These are phyloP conservation scores for Microdochium trichocladiopsis DNA, from an alignment of 2,329 filamentous ascomycete species.

Conservation along the genomic window DNA sequence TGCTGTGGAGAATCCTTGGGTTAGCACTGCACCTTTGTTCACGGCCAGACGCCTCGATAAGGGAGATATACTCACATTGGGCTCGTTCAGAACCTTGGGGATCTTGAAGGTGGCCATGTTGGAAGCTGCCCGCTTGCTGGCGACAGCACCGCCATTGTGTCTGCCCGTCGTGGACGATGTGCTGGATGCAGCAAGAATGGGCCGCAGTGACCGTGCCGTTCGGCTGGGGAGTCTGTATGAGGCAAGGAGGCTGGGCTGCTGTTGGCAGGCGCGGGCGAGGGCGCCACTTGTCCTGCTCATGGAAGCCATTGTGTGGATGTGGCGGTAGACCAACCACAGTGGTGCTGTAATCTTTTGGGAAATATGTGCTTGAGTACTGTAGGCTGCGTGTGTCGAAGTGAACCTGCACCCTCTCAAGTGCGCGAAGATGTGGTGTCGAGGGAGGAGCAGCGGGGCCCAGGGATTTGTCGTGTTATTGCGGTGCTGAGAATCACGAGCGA, in stretches of 20 bases:
- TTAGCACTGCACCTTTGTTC: neutral
- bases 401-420: no score
- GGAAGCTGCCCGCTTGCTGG: neutral
- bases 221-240: slow-evolving; percentile 2
- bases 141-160: neutral
- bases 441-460: no score
- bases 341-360: neutral
- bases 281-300: neutral
- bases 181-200: neutral
- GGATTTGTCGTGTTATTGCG: no score
- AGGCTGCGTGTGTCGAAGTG: no score
- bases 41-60: neutral
- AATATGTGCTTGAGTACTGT: no score
- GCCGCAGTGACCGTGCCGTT: slow-evolving; percentile 2
- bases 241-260: neutral
- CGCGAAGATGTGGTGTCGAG: no score
- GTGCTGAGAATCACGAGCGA: no score
- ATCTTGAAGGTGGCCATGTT: slow-evolving; percentile 81
- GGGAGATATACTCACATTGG: slow-evolving; percentile 63
- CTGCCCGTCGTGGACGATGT: slow-evolving; percentile 9
- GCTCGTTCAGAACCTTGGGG: slow-evolving; percentile 83
- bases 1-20: slow-evolving; percentile 46
- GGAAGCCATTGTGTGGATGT: neutral
- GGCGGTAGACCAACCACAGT: neutral
- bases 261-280: neutral